These are phyloP conservation scores for Ceratocystis smalleyi DNA, from an alignment of 2,329 filamentous ascomycete species.

Conservation along the genomic window DNA sequence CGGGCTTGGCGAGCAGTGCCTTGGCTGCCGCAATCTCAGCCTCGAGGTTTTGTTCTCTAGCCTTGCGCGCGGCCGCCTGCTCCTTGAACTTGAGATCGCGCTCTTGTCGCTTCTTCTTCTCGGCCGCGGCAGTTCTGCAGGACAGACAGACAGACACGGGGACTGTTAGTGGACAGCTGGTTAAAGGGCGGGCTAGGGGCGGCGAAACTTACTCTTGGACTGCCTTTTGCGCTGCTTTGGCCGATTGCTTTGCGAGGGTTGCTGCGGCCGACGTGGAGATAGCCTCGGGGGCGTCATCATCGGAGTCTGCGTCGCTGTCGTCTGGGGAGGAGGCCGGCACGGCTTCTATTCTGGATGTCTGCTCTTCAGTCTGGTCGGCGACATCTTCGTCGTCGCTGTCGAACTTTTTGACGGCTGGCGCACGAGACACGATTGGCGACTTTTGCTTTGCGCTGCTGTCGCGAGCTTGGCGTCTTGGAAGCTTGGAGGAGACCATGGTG, in stretches of 20 bases:
- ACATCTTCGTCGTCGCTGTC: conserved; percentile 15
- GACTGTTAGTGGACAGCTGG: conserved; percentile 12
- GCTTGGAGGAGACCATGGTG: conserved; percentile 11
- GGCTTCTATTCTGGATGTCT: not conserved
- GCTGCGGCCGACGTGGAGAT: conserved; percentile 39
- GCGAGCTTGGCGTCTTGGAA: conserved; percentile 16
- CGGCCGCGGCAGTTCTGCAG: conserved; percentile 33
- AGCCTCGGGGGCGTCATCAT: conserved; percentile 43
- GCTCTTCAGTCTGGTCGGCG: not conserved
- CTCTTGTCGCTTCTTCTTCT: conserved; percentile 41
- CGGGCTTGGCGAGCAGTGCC: conserved; percentile 17
- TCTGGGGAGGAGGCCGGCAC: not conserved
- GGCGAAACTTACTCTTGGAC: conserved; percentile 33
- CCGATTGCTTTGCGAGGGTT: conserved; percentile 31
- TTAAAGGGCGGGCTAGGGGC: not conserved
- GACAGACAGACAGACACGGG: not conserved
- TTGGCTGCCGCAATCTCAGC: conserved; percentile 14
- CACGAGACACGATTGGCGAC: not conserved
- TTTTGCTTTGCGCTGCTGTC: not conserved
- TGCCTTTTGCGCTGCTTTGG: conserved; percentile 33
- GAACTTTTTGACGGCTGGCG: conserved; percentile 10
- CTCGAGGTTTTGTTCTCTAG: conserved; percentile 20
- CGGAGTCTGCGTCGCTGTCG: conserved; percentile 25
- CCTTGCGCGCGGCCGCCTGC: conserved; percentile 37
- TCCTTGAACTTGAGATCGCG: conserved; percentile 39